phyloP scores from a whole-genome alignment of 257 asterid genomes.

The Petunia secreta region DNA sequence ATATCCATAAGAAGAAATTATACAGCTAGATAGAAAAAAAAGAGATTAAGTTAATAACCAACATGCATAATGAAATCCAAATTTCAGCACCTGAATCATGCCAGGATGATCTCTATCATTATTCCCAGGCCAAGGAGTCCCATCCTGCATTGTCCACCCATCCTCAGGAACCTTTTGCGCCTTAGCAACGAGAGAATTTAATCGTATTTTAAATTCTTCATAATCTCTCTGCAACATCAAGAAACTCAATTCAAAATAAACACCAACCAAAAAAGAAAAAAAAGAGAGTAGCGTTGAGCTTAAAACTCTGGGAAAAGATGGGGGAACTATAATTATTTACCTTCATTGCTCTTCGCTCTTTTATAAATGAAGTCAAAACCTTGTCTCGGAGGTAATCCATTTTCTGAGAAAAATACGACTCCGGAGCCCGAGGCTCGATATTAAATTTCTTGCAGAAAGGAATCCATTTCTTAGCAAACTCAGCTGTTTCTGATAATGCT shows the following conservation, averaged over 20 bases:
- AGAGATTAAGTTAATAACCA: background rate
- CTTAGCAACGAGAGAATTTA: slow-evolving; percentile 39
- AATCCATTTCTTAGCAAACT: slow-evolving; percentile 43
- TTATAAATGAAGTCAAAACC: slow-evolving; percentile 38
- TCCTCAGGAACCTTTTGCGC: slow-evolving; percentile 43
- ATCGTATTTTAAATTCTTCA: slow-evolving; percentile 43
- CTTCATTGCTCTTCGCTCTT: slow-evolving; percentile 45
- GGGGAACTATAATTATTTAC: slow-evolving; percentile 27
- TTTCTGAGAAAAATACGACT: slow-evolving; percentile 39
- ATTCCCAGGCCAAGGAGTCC: slow-evolving; percentile 52
- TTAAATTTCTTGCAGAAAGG: slow-evolving; percentile 43
- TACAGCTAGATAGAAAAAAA: background rate
- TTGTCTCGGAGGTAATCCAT: slow-evolving; percentile 42
- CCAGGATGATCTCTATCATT: slow-evolving; percentile 43
- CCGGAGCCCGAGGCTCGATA: slow-evolving; percentile 49
- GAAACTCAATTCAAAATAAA: background rate
- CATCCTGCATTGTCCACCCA: slow-evolving; percentile 51
- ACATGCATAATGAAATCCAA: background rate
- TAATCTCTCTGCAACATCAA: slow-evolving; percentile 39
- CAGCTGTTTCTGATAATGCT: slow-evolving; percentile 39
- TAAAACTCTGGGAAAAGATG: background rate
- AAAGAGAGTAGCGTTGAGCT: background rate
- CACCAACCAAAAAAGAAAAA: slow-evolving; percentile 16
- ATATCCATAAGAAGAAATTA: slow-evolving; percentile 5
- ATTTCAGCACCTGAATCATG: slow-evolving; percentile 42